Evolutionary conservation across 73 alveolate genomes (phyloP), one percentile per base, ranked within the genome.

Genomic region (Diophrys sp.): DNA sequence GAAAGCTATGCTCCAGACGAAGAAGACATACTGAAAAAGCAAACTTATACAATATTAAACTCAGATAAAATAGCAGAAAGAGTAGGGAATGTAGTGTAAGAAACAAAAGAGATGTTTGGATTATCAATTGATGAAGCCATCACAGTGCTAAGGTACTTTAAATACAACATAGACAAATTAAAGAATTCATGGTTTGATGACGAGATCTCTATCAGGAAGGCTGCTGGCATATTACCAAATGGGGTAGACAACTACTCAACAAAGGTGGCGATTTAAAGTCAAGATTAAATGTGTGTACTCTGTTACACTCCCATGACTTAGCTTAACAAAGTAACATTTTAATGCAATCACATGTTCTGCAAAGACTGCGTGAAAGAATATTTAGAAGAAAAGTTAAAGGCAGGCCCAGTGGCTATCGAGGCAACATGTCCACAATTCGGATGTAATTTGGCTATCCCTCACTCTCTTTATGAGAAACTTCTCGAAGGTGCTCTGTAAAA

Each of bases 301-400:
- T 86, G 93, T 76, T 80, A 80, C 74, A 30, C 29, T 14, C 29
- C 69, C 32, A 74, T 86, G 56, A 29, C 32, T 29, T 27, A 28
- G 23, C 73, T 27, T 25, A 54, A 32, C 26, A 33, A 74, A 53
- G 91, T 77, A 55, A 56, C 88, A 25, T 30, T 89, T 67, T 1
- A 27, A 14, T 90, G 96, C 53, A 89, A 89, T 26, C 96, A 90
- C 70, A 14, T 53, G 29, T 90, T 86, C 77, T 90, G 96, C 70
- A 56, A 76, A 26, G 80, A 32, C 23, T 76, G 82, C 32, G 86
- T 93, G 92, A 71, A 62, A 18, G 74, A 75, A 0, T 87, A 87
- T 69, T 34, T 90, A 14, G 32, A 33, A 18, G 56, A 77, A 24
- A 66, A 80, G 31, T 78, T 90, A 27, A 72, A 82, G 31, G 87